Base-by-base conservation (phyloP, 2,329 filamentous ascomycete species). In the Coleophoma cylindrospora region DNA sequence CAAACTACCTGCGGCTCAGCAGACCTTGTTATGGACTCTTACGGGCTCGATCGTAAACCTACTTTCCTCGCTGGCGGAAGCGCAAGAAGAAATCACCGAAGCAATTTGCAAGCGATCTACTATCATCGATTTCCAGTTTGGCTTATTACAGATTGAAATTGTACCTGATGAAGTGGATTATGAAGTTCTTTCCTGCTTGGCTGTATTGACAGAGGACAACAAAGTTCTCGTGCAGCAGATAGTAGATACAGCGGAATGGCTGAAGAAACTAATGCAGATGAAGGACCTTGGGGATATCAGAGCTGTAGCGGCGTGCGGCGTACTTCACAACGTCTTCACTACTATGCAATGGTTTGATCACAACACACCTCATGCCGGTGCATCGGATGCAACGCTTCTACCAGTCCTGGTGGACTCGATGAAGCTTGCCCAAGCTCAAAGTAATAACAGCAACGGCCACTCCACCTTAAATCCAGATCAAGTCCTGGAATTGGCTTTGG, bases 251-350 rank as follows among this genome's bases (percentile, higher is more conserved):
- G 68, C 70, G 41, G 65, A 70, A 19, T 75, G 73, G 59, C 77
- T 81, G 52, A 71, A 76, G 14, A 65, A 70, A 4, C 68, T 86
- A 27, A 61, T 74, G 32, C 62, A 70, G 17, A 66, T 83, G 43
- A 76, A 74, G 52, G 69, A 74, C 17, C 64, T 70, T n/a, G 68
- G 68, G 34, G 75, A 69, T 32, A 66, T 74, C 15, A 74, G 73
- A 50, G 76, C 75, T 1, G 74, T 84, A 34, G 66, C 83, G 9
- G 74, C 81, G 8, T 85, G 81, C 46, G 78, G 79, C 13, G 71
- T 83, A 19, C 70, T 86, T 12, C 83, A 86, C 63, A 84, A 84
- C 54, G 65, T 86, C 34, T 84, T 82, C 61, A 66, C 74, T 7
- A 68, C 73, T 3, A 70, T 79, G 57, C 66, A 74, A 50, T 80